phyloP scores from a whole-genome alignment of 106 monocot genomes.

The Vanilla planifolia region DNA sequence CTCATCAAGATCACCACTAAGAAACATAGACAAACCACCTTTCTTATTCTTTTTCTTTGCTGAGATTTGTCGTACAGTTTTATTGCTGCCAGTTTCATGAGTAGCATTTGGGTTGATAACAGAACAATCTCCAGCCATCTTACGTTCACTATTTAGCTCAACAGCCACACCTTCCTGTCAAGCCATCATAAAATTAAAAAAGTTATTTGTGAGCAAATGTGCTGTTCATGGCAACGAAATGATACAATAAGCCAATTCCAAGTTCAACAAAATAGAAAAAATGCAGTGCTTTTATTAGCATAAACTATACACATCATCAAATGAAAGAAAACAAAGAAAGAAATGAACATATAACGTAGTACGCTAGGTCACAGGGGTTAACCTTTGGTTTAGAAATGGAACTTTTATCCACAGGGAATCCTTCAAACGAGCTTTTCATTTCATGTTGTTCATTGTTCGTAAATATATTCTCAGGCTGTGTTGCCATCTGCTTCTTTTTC shows the following conservation, averaged over 20 bases:
- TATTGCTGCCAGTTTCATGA: constrained; percentile 25
- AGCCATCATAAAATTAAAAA: constrained; percentile 5
- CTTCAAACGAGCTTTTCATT: constrained; percentile 16
- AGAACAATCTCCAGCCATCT: constrained; percentile 19
- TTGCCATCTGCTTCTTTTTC: constrained; percentile 52
- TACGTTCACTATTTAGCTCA: constrained; percentile 11
- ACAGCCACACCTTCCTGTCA: constrained; percentile 29
- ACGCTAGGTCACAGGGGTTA: not conserved
- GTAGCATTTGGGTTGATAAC: constrained; percentile 15
- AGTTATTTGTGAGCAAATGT: not conserved
- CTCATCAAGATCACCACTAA: constrained; percentile 94
- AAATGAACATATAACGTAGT: not conserved
- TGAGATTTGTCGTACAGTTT: constrained; percentile 15
- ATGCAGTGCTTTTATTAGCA: no score
- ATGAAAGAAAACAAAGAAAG: not conserved
- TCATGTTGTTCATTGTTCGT: constrained; percentile 13
- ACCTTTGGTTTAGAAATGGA: constrained; percentile 49
- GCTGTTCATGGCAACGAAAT: not conserved
- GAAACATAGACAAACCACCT: constrained; percentile 92
- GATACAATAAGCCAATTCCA: not conserved
- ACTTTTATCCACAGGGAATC: constrained; percentile 21
- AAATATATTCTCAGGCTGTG: constrained; percentile 19
- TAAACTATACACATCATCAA: no score
- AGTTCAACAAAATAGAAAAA: not conserved
- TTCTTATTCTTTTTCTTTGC: constrained; percentile 88